phyloP scores from a whole-genome alignment of 768 basidiomycete species.

The Mycena latifolia region DNA sequence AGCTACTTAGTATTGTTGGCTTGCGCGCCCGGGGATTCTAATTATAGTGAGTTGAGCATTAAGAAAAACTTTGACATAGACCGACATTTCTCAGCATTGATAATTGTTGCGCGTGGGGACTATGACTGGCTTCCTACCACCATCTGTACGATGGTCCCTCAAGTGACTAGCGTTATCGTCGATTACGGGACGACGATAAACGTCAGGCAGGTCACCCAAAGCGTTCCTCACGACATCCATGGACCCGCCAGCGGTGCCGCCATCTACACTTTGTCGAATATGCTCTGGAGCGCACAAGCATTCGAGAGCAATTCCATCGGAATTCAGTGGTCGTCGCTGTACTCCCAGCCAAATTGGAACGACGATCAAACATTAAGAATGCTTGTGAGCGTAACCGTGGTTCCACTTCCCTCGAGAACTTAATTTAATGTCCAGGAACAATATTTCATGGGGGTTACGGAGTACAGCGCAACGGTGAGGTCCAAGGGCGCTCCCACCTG shows the following conservation, averaged over 20 bases:
- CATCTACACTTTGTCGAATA: background rate
- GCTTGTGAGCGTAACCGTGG: background rate
- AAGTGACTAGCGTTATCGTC: background rate
- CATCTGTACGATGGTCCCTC: background rate
- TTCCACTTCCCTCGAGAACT: background rate
- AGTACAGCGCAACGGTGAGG: too few relatives aligned
- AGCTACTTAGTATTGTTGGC: too few relatives aligned
- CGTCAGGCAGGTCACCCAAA: background rate
- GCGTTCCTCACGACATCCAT: background rate
- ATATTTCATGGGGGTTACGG: background rate
- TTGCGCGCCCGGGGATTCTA: too few relatives aligned
- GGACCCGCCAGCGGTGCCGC: background rate
- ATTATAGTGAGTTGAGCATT: too few relatives aligned
- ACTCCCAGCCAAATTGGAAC: background rate
- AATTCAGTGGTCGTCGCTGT: background rate
- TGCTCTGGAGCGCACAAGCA: background rate
- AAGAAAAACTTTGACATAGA: too few relatives aligned
- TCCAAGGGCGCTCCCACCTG: too few relatives aligned
- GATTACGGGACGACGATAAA: background rate
- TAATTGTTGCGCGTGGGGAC: background rate
- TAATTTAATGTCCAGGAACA: background rate
- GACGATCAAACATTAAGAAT: background rate
- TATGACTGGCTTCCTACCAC: slow-evolving; percentile 1
- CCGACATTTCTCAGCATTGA: background rate
- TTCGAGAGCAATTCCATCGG: background rate